These are phyloP conservation scores for Backusella tarrabulga DNA, from an alignment of 192 early-diverging fungal species.

Conservation along the genomic window DNA sequence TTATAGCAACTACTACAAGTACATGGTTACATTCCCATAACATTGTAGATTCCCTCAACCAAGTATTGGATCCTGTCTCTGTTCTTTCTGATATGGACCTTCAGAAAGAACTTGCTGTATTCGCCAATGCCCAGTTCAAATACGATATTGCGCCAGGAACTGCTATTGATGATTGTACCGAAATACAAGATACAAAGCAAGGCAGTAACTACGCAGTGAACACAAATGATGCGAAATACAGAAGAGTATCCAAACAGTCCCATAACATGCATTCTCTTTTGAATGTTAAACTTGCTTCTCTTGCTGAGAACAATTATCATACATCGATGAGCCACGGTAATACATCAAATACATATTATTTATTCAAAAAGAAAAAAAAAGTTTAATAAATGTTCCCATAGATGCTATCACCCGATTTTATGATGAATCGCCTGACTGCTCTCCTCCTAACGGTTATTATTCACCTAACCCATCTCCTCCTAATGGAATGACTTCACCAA, in stretches of 20 bases:
- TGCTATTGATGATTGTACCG: not conserved
- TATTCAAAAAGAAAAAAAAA: not conserved
- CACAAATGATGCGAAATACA: not conserved
- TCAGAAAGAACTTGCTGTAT: slow-evolving; percentile 62
- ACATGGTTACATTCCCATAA: slow-evolving; percentile 13
- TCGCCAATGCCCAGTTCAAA: slow-evolving; percentile 69
- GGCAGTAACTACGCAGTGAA: not conserved
- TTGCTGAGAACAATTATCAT: slow-evolving; percentile 7
- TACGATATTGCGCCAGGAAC: slow-evolving; percentile 42
- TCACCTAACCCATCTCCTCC: slow-evolving; percentile 15
- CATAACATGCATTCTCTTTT: slow-evolving; percentile 14
- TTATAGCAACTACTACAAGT: slow-evolving; percentile 5
- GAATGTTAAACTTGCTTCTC: slow-evolving; percentile 10
- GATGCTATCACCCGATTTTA: slow-evolving; percentile 10
- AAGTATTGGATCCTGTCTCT: slow-evolving; percentile 16
- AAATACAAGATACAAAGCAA: not conserved
- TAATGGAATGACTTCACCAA: slow-evolving; percentile 9
- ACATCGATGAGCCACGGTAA: slow-evolving; percentile 13
- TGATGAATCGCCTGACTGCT: slow-evolving; percentile 15
- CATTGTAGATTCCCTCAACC: slow-evolving; percentile 19
- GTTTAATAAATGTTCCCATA: slow-evolving; percentile 1
- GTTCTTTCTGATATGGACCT: slow-evolving; percentile 61
- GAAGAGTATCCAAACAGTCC: slow-evolving; percentile 13
- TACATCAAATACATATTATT: not conserved
- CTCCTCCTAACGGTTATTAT: slow-evolving; percentile 14